Base-by-base conservation (phyloP, 2,329 filamentous ascomycete species). In the Phialophora macrospora region DNA sequence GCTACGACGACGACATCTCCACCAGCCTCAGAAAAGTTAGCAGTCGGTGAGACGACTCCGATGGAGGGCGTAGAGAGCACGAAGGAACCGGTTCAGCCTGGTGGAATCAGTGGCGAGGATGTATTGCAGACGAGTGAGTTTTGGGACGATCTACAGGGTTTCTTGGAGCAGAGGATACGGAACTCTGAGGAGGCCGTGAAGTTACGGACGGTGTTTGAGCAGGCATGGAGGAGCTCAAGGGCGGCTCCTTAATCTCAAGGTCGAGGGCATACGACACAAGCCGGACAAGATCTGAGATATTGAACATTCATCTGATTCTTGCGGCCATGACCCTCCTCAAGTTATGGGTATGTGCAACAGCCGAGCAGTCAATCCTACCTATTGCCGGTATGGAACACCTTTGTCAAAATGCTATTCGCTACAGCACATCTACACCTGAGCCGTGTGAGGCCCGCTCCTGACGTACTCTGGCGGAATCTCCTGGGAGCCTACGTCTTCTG, bases 111-210 rank as follows among this genome's bases (percentile, higher is more conserved):
- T 41, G 68, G 65, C 2, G 44, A 48, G 55, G 71, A 3, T 75
- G 77, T 68, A 22, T 75, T 96, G 69, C 80, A 86, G 74, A 89
- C 87, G 12, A 86, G 89, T 6, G 88, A 85, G 62, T 99, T 99
- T 75, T 99, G 95, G 95, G 80, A 79, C 8, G 95, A 98, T 80
- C 78, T 99, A 69, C 87, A 88, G 74, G 90, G 86, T 0, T 98
- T 94, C 77, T 76, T 99, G 76, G 80, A 87, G 74, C 90, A 93
- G 80, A 86, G 92, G 75, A 79, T 97, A 72, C 88, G 90, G 77
- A 90, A 96, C 75, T 87, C 83, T 59, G 76, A 75, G 2, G 83
- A 85, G 74, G 91, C 90, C 0, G 85, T 86, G 71, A 85, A 87
- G 72, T 77, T 94, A 73, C 84, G 85, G 41, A 80, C 77, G 4